Evolutionary conservation across 805 yeast species (phyloP).

Genomic region (Hanseniaspora valbyensis): DNA sequence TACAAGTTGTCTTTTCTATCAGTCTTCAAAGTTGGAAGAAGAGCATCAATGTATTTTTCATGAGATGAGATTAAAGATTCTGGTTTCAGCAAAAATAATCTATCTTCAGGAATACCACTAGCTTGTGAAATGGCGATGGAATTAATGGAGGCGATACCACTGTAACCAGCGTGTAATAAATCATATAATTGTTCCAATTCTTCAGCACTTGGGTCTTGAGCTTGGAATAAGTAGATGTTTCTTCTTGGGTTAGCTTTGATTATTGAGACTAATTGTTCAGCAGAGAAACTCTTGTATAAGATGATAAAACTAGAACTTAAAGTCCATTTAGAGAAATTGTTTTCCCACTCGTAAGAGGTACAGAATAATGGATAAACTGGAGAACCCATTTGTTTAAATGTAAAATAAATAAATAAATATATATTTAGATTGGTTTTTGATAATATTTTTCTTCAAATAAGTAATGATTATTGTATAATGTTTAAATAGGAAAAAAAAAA

Average conservation of each 20-base stretch:
- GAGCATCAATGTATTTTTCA: conserved; percentile 15
- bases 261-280: conserved; percentile 20
- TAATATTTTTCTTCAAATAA: no score
- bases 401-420: no score
- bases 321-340: conserved; percentile 9
- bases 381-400: conserved; percentile 4
- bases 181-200: conserved; percentile 24
- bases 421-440: no score
- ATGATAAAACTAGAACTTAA: conserved; percentile 7
- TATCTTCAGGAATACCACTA: conserved; percentile 9
- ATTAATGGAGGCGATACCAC: conserved; percentile 15
- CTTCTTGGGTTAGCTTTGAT: conserved; percentile 19
- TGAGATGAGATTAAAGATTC: conserved; percentile 1
- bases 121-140: not conserved
- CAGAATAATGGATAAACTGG: conserved; percentile 13
- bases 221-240: conserved; percentile 7
- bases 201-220: conserved; percentile 24
- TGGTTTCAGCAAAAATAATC: conserved; percentile 1
- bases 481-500: no score
- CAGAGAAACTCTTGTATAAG: conserved; percentile 19
- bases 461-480: no score
- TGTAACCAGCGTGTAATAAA: conserved; percentile 52
- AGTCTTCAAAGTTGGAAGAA: conserved; percentile 48
- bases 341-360: conserved; percentile 12
- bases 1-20: conserved; percentile 81